Evolutionary conservation across 1,139 yeast species (phyloP), one percentile per base, ranked within the genome.

Genomic region (Pichia sp.): DNA sequence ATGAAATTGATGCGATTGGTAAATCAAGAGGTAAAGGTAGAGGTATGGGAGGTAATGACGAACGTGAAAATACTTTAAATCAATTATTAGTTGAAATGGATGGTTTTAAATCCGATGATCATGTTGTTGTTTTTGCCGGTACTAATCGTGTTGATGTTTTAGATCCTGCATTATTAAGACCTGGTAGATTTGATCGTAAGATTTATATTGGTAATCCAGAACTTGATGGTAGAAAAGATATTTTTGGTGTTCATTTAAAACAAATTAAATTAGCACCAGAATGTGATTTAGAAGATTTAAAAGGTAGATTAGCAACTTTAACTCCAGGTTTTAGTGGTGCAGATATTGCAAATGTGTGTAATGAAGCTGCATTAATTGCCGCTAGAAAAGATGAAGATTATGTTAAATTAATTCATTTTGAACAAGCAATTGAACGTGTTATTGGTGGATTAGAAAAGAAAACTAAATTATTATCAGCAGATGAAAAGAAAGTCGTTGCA

Each of bases 271-370:
- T 85, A 49, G 68, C 65, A 23, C 72, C 69, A 45, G 46, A 50
- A 6, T 61, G 61, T 27, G 62, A 62, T 38, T 61, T 68, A 35
- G 73, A 69, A 38, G 74, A 71, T 37, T 72, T 91, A 51, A 75
- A 89, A 25, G 96, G 96, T 25, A 78, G 89, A 61, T 71, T 91
- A 48, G 95, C 97, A 6, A 95, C 97, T 0, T 72, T 91, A 61
- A 91, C 98, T 0, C 97, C 98, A 1, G 98, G 98, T 1, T 91
- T 91, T 58, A 80, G 96, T 11, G 98, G 98, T 59, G 98, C 98
- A 18, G 98, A 91, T 61, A 89, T 91, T 60, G 96, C 98, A 38
- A 91, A 91, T 65, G 91, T 88, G 46, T 86, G 95, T 66, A 91
- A 91, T 60, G 98, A 91, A 67, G 95, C 96, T 14, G 98, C 98